Conservation (phyloP, 345 rosid species). For the Citrus australasica region DNA sequence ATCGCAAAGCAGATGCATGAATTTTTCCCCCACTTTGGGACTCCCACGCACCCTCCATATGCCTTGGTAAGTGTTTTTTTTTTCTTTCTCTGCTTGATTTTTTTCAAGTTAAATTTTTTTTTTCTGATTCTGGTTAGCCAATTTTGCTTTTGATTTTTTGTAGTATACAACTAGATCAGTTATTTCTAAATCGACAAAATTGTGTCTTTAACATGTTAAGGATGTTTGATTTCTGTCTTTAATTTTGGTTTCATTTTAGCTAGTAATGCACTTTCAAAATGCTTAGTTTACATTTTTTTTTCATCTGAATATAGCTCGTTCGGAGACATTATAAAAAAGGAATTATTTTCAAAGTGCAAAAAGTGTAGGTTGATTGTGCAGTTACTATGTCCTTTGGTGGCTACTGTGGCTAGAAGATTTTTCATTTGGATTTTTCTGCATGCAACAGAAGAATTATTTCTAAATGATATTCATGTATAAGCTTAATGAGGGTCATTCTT, state of each 20-base stretch:
- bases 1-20: constrained; percentile 9
- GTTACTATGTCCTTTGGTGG: neutral
- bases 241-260: neutral
- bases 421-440: neutral
- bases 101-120: neutral
- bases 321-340: neutral
- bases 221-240: neutral
- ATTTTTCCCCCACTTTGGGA: constrained; percentile 7
- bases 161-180: neutral
- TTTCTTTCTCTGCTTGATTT: neutral
- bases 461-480: neutral
- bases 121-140: neutral
- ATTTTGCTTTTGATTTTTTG: neutral
- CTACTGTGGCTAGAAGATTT: neutral
- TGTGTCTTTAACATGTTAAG: neutral
- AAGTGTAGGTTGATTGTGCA: no score
- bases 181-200: neutral
- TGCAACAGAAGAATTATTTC: neutral
- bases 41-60: constrained; percentile 29
- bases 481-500: neutral
- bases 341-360: neutral
- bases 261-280: neutral
- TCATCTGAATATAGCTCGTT: no score
- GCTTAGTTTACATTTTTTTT: neutral
- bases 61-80: constrained; percentile 13